Conservation (phyloP, 1,284 basidiomycete species). For the Pascua sp. region DNA sequence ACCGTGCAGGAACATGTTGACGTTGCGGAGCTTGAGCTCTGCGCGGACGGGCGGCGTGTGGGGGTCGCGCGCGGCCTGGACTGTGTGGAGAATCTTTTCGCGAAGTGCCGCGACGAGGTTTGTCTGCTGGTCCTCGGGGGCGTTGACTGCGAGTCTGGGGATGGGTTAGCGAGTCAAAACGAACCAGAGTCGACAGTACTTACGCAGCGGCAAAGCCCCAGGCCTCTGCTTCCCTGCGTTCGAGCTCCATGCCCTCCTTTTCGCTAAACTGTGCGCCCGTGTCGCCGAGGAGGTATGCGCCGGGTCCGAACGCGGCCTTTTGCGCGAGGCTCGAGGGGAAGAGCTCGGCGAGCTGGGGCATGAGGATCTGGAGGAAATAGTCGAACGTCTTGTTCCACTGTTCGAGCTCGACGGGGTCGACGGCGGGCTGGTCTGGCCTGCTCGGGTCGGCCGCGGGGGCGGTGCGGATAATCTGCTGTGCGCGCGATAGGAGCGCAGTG, state of each 20-base stretch:
- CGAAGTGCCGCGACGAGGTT: constrained; percentile 78
- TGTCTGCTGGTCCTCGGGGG: constrained; percentile 75
- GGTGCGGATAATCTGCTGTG: constrained; percentile 80
- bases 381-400: constrained; percentile 87
- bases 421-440: constrained; percentile 41
- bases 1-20: constrained; percentile 50
- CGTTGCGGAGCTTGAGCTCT: constrained; percentile 48
- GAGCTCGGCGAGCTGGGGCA: constrained; percentile 68
- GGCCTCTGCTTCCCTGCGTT: constrained; percentile 48
- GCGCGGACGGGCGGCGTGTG: constrained; percentile 31
- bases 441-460: constrained; percentile 55
- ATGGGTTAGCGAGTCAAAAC: too few relatives aligned
- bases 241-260: constrained; percentile 61
- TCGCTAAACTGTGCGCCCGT: constrained; percentile 57
- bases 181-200: too few relatives aligned
- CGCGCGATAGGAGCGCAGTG: constrained; percentile 86
- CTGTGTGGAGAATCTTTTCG: constrained; percentile 63
- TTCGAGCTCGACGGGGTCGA: constrained; percentile 68
- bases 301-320: constrained; percentile 55
- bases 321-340: constrained; percentile 85
- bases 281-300: constrained; percentile 47
- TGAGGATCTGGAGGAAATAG: constrained; percentile 73
- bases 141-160: constrained; percentile 68
- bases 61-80: constrained; percentile 43
- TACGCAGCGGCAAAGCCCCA: constrained; percentile 56